Evolutionary conservation across 2,329 filamentous ascomycete genomes (phyloP), one percentile per base, ranked within the genome.

Genomic region (Fusarium sp.): DNA sequence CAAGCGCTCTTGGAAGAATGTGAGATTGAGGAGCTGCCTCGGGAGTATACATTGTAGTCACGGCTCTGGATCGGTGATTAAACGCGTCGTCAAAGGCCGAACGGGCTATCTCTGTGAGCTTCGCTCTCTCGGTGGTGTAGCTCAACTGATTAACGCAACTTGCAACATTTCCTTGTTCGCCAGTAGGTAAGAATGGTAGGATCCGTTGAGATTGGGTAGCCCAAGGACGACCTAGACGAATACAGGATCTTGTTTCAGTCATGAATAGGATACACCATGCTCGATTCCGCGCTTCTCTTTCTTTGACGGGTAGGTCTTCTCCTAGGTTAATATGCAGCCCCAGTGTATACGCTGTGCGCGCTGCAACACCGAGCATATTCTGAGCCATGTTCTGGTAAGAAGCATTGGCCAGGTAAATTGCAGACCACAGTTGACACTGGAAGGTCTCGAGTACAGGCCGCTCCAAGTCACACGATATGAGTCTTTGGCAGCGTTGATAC

Each of bases 11-110:
- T 11, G 15, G 2, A 5, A 0, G 47, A 3, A 7, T 5, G 1
- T 39, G 22, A 11, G 25, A 25, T 18, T 12, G 18, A 22, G 39
- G 14, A 3, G 1, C 20, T 18, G 20, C 12, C 13, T 3, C 5
- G 2, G 7, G 8, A 2, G 11, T 5, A 2, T 7, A 7, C 1
- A 0, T 47, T 1, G 2, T 1, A 53, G 7, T 6, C 17, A 12
- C 3, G 5, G 13, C 7, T 1, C 1, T 38, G 3, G 12, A 4
- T 4, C 22, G 7, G 8, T 4, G 2, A 4, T 29, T 7, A 1
- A 55, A 29, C 1, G n/a, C 4, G 15, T 18, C 4, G 8, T 56
- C 20, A 2, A 44, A 56, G 1, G 12, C 20, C 17, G 38, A 10
- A 5, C 49, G 31, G 5, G 36, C 57, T 31, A 31, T 44, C 17